Evolutionary conservation across 257 asterid genomes (phyloP), one percentile per base, ranked within the genome.

Genomic region (Verbena officinalis): DNA sequence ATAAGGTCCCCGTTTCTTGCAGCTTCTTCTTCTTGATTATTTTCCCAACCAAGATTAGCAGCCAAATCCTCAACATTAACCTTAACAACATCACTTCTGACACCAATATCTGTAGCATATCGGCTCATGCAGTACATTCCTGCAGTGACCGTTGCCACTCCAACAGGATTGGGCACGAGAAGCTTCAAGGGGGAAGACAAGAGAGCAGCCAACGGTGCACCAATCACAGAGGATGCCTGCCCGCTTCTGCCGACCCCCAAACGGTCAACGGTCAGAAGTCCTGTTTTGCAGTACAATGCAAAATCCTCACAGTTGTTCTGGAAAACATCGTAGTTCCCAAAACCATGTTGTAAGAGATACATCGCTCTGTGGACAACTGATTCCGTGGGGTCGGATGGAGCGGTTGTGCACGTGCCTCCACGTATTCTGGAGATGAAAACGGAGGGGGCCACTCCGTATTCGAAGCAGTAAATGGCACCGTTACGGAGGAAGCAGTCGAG

Each of bases 231-330:
- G 10, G 95, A 84, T 60, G 95, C 97, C 55, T 89, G 95, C 4
- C 95, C 97, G 23, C 97, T 90, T 71, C 95, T 80, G 66, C 97
- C 97, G 17, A 83, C 83, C 0, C 97, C 95, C 31, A 77, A 52
- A 17, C 88, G 72, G 23, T 87, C 96, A 17, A 87, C 66, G 12
- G 88, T 78, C 57, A 90, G 67, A n/a, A 87, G 88, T 31, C 96
- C 97, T 0, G 97, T 90, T 69, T 87, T 90, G 83, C 96, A 90
- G 55, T 90, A 90, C 61, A 90, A 34, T 13, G 97, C 72, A 27
- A 87, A 90, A 71, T 90, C 96, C 83, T 90, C 96, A n/a, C 97
- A 90, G 68, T 90, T 90, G 78, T 87, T 90, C 36, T 90, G 89
- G 45, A 87, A 89, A 39, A 87, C 82, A 9, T 89, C 81, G 34